Evolutionary conservation across 2,329 filamentous ascomycete species (phyloP), one percentile per base, ranked within the genome.

Genomic region (Cyphellophora europaea): DNA sequence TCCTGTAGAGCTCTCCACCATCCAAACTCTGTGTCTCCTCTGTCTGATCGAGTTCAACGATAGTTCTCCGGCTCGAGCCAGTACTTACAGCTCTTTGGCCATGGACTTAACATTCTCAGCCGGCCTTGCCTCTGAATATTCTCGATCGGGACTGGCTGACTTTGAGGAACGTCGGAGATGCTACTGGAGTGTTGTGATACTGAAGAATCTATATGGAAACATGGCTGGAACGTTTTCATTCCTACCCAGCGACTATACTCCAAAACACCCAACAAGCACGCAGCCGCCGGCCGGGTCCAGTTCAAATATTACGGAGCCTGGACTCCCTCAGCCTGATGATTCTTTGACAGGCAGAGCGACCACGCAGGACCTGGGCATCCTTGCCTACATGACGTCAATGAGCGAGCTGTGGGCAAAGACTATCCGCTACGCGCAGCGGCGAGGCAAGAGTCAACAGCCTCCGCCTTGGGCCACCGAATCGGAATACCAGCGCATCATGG

Each of bases 401-500:
- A 65, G 62, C 30, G 61, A 69, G 35, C 61, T 63, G 1, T 72
- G 68, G 57, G 61, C 62, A 27, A 64, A 63, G 41, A 63, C 63
- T 8, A 57, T 63, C 3, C 53, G 55, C 28, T 72, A 71, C 47
- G 66, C 67, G 0, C 58, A 65, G 11, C 56, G 56, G 14, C 58
- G 61, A 15, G 65, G 67, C 11, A 60, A 56, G 19, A 58, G 63
- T 5, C 61, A 60, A 35, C 54, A 52, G 15, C 49, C 65, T 6
- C 62, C 63, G 4, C 63, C 59, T 14, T 67, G 68, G 67, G 67
- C 65, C 6, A 58, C 65, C 1, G 57, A 67, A 30, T 72, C 69
- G 0, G 67, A 72, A 33, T 72, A 71, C 41, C 64, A 68, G 0
- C 61, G 57, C n/a, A 65, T 71, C 17, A 62, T 67, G 33, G 59